Evolutionary conservation across 495 filamentous ascomycete species (phyloP).

Genomic region (Aspergillus kassunensis): DNA sequence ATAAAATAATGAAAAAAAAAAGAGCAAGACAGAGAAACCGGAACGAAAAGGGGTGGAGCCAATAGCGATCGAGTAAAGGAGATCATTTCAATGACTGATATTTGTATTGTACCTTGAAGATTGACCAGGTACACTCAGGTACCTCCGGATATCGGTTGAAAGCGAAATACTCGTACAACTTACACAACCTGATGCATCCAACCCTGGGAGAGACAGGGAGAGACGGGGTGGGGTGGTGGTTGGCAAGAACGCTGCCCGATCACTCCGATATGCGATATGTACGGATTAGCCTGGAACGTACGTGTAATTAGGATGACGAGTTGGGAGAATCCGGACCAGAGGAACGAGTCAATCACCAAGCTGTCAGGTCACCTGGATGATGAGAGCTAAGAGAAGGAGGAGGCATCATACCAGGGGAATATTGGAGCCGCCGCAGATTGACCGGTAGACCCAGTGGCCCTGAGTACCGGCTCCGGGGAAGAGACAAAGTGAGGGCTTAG

Average conservation of each 20-base stretch:
- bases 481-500: conserved; percentile 25
- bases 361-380: conserved; percentile 14
- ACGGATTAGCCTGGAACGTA: neutral
- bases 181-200: neutral
- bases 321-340: neutral
- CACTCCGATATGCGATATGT: neutral
- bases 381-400: conserved; percentile 6
- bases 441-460: conserved; percentile 30
- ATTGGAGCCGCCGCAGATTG: conserved; percentile 24
- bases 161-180: conserved; percentile 3
- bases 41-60: conserved; percentile 30
- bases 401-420: conserved; percentile 7
- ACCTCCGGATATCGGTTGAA: conserved; percentile 13
- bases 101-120: neutral
- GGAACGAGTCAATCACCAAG: conserved; percentile 11
- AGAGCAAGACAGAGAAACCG: conserved; percentile 9
- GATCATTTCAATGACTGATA: conserved; percentile 8
- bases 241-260: conserved; percentile 3
- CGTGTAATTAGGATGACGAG: conserved; percentile 6
- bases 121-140: conserved; percentile 8
- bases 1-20: conserved; percentile 9
- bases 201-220: neutral
- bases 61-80: conserved; percentile 19
- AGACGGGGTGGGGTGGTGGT: neutral
- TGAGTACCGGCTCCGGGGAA: conserved; percentile 41